These are phyloP conservation scores for Scedosporium dehoogii DNA, from an alignment of 2,329 filamentous ascomycete genomes.

Conservation along the genomic window DNA sequence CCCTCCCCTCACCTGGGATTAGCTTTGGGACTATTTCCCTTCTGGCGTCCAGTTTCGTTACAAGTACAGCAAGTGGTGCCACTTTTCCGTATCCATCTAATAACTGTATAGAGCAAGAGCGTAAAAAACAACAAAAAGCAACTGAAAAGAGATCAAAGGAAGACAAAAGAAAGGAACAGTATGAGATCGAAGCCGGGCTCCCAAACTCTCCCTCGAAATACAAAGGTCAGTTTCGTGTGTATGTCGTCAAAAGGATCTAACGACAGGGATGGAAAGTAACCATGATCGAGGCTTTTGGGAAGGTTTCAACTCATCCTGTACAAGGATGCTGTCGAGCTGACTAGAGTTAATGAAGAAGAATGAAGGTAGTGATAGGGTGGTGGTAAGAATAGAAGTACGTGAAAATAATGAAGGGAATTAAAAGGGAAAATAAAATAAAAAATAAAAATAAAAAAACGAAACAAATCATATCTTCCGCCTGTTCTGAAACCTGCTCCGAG, in stretches of 20 bases:
- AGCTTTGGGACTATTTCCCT: not conserved
- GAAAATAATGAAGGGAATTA: not conserved
- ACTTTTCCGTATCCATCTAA: slow-evolving; percentile 3
- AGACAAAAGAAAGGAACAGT: not conserved
- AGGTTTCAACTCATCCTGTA: not conserved
- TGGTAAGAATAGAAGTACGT: not conserved
- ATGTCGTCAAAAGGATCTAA: too few relatives aligned
- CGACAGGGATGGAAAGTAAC: too few relatives aligned
- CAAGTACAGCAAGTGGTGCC: slow-evolving; percentile 5
- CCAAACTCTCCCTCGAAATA: not conserved
- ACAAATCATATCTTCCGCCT: not conserved
- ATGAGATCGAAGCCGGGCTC: not conserved
- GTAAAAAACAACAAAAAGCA: slow-evolving; percentile 1
- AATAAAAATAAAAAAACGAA: not conserved
- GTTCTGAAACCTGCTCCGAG: not conserved
- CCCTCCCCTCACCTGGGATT: not conserved
- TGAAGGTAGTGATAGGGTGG: not conserved
- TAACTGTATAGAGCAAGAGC: not conserved
- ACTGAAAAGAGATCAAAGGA: not conserved
- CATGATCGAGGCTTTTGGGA: not conserved
- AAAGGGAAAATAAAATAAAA: not conserved
- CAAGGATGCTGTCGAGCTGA: not conserved
- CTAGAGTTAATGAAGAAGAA: not conserved
- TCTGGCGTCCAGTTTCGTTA: not conserved
- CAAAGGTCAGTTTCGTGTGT: not conserved